These are phyloP conservation scores for Arctium minus DNA, from an alignment of 129 eudicot genomes.

Conservation along the genomic window DNA sequence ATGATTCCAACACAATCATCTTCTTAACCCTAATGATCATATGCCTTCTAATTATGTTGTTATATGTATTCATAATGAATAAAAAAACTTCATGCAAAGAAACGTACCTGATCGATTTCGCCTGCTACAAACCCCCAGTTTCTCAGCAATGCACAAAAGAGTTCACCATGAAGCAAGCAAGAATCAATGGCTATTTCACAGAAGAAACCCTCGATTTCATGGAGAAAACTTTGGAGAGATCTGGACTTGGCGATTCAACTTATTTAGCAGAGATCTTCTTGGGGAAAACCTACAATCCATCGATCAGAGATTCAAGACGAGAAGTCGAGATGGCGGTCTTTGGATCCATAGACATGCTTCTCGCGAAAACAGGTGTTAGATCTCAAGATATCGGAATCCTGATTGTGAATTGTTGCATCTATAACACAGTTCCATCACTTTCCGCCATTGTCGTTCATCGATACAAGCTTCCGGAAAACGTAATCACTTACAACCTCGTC, in stretches of 20 bases:
- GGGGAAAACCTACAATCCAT: not conserved
- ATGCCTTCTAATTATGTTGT: not conserved
- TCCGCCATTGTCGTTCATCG: slow-evolving; percentile 39
- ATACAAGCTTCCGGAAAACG: slow-evolving; percentile 41
- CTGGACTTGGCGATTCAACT: slow-evolving; percentile 44
- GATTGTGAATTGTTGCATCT: slow-evolving; percentile 41
- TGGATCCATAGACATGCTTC: slow-evolving; percentile 48
- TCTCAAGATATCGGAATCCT: slow-evolving; percentile 44
- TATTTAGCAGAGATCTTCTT: slow-evolving; percentile 30
- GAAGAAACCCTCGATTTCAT: slow-evolving; percentile 27
- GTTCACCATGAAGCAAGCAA: not conserved
- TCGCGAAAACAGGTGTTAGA: slow-evolving; percentile 35
- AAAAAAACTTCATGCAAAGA: slow-evolving; percentile 21
- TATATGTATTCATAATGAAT: not conserved
- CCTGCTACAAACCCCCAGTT: slow-evolving; percentile 45
- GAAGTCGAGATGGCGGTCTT: slow-evolving; percentile 47
- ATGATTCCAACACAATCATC: not conserved
- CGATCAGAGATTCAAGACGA: slow-evolving; percentile 29
- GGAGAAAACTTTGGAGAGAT: slow-evolving; percentile 19
- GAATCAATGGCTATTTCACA: not conserved
- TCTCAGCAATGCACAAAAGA: slow-evolving; percentile 27
- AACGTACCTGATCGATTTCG: slow-evolving; percentile 37
- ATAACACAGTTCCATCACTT: slow-evolving; percentile 44
- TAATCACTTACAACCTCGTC: slow-evolving; percentile 38
- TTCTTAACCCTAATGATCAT: slow-evolving; percentile 13